These are phyloP conservation scores for Apiospora arundinis DNA, from an alignment of 2,329 filamentous ascomycete species.

Conservation along the genomic window DNA sequence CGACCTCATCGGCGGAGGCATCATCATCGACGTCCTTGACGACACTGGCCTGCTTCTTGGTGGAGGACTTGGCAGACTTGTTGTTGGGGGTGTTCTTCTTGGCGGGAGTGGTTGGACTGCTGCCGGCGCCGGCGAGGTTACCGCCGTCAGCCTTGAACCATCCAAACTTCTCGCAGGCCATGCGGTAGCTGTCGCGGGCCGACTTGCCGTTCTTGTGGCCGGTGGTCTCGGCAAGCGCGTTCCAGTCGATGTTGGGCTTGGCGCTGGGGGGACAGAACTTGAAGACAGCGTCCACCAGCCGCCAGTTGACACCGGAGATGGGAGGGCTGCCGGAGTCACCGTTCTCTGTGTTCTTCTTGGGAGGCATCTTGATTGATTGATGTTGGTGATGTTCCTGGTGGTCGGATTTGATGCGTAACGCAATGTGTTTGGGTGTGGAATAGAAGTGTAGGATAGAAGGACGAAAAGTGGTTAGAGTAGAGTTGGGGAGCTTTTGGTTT, in stretches of 20 bases:
- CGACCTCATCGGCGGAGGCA: background rate
- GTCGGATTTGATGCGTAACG: no score
- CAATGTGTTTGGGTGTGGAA: no score
- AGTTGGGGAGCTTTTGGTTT: background rate
- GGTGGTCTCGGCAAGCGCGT: background rate
- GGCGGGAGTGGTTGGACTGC: background rate
- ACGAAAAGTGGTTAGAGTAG: background rate
- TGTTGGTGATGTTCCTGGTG: background rate
- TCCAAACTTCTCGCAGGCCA: background rate
- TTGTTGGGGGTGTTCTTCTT: background rate
- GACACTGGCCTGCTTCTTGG: background rate
- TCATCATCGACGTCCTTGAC: background rate
- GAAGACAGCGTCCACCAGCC: background rate
- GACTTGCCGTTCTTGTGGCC: conserved; percentile 13
- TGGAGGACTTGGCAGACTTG: background rate
- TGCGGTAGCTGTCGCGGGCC: background rate
- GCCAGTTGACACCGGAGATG: background rate
- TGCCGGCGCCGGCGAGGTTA: background rate
- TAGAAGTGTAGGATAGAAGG: background rate
- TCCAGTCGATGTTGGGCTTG: background rate
- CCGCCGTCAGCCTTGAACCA: background rate
- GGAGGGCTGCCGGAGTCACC: background rate
- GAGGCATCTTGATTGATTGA: background rate
- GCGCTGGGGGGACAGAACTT: background rate
- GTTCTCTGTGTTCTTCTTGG: conserved; percentile 14